phyloP scores from a whole-genome alignment of 331 rosid genomes.

The Dryas integrifolia region DNA sequence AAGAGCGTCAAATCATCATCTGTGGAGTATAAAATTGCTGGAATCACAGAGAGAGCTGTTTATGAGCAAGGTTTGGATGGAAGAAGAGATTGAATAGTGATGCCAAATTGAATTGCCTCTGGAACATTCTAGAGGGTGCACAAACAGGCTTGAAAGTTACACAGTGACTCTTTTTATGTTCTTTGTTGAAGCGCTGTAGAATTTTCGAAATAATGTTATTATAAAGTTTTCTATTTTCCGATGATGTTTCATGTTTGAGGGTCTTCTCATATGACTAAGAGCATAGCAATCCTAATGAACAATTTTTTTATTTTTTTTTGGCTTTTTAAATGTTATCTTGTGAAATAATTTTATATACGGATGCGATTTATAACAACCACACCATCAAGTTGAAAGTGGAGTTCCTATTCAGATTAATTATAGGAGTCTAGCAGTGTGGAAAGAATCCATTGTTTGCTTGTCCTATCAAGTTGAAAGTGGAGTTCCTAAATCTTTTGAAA shows the following conservation, averaged over 20 bases:
- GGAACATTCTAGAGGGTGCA: background rate
- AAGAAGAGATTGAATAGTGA: constrained; percentile 5
- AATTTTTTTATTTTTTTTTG: background rate
- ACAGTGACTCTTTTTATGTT: background rate
- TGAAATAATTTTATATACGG: no score
- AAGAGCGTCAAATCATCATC: background rate
- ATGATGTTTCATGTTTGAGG: background rate
- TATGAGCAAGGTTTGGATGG: background rate
- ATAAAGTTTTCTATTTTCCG: background rate
- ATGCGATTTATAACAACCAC: no score
- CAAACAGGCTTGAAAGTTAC: background rate
- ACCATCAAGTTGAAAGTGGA: no score
- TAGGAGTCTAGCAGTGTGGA: background rate
- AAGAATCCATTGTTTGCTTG: background rate
- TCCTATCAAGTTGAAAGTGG: background rate
- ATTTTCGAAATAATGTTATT: background rate
- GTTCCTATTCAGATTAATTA: no score
- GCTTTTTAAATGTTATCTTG: background rate
- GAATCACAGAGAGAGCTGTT: background rate
- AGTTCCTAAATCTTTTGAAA: background rate
- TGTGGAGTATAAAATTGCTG: background rate
- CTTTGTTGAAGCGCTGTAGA: background rate
- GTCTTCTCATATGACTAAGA: background rate
- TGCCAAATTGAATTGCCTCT: background rate
- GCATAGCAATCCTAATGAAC: background rate